These are phyloP conservation scores for Circinella minor DNA, from an alignment of 371 early-diverging fungal species.

Conservation along the genomic window DNA sequence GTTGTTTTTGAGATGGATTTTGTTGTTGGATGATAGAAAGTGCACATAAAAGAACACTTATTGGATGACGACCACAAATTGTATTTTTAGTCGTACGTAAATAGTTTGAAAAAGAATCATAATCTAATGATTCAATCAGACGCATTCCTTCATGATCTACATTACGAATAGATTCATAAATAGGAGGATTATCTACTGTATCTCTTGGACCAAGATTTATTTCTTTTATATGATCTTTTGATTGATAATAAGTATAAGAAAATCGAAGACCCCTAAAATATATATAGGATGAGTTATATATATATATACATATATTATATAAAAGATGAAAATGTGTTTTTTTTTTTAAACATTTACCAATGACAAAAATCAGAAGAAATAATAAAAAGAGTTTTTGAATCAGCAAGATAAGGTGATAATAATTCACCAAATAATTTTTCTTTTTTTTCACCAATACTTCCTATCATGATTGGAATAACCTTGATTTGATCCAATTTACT, in stretches of 20 bases:
- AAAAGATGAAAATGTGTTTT: too few relatives aligned
- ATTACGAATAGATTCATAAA: constrained; percentile 66
- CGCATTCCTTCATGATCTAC: constrained; percentile 86
- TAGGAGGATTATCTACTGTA: constrained; percentile 1
- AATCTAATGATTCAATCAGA: constrained; percentile 66
- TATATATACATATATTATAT: too few relatives aligned
- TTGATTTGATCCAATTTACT: constrained; percentile 59
- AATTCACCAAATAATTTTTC: constrained; percentile 72
- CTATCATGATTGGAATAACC: constrained; percentile 91
- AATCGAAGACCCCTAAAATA: constrained; percentile 65
- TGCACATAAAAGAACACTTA: constrained; percentile 79
- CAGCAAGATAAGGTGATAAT: constrained; percentile 71
- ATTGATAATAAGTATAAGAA: constrained; percentile 65
- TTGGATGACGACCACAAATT: constrained; percentile 94
- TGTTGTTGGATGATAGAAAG: constrained; percentile 35
- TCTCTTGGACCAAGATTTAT: neutral
- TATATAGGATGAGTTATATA: neutral
- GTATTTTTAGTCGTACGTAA: constrained; percentile 82
- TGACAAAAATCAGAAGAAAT: constrained; percentile 97
- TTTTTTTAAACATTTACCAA: constrained; percentile 73
- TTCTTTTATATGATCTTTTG: constrained; percentile 27
- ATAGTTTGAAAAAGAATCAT: constrained; percentile 69
- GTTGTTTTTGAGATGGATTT: neutral
- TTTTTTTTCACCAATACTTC: constrained; percentile 58
- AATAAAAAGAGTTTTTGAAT: constrained; percentile 78